Base-by-base conservation (phyloP, 164 flowering plant genomes). In the Houttuynia cordata region DNA sequence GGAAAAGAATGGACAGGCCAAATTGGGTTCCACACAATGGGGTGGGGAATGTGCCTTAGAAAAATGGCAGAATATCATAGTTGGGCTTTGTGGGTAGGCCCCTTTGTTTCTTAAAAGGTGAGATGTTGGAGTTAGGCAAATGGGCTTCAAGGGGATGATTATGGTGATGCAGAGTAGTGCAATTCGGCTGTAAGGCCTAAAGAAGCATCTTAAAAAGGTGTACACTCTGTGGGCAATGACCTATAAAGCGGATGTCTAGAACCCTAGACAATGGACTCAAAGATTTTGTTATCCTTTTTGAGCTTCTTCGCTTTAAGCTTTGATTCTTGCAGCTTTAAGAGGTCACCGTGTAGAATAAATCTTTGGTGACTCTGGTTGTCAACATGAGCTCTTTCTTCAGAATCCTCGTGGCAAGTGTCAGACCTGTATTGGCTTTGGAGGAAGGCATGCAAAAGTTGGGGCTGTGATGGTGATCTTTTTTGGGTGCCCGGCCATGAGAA, bases 1-100 rank as follows among this genome's bases (percentile, higher is more conserved):
- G 25, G 24, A 53, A 53, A 53, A 24, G 24, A 10, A 22, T 10
- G 24, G 56, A 53, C 25, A 54, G 18, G 18, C 30, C 57, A 24
- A 54, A 24, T 54, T 54, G 57, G 57, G 34, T 54, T 54, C 34
- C 57, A 54, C 57, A 24, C 34, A n/a, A 30, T 30, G 37, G 23
- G 55, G 55, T 52, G 7, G 23, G 55, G 24, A 53, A 4, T 22
- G 57, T 54, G 57, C 17, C 18, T 18, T 10, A 10, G 30, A 20
- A 54, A 54, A 54, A 20, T 1, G 34, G 57, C 10, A 54, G 10
- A 54, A 22, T 4, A 24, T 15, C 34, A 19, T 25, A 23, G 57
- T 24, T 53, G 23, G 2, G 56, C 24, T 13, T n/a, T 3, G 34
- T 8, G 25, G 30, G 9, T 52, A 52, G 55, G 55, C 23, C 24